phyloP scores from a whole-genome alignment of 345 rosid genomes.

The Hypericum perforatum region DNA sequence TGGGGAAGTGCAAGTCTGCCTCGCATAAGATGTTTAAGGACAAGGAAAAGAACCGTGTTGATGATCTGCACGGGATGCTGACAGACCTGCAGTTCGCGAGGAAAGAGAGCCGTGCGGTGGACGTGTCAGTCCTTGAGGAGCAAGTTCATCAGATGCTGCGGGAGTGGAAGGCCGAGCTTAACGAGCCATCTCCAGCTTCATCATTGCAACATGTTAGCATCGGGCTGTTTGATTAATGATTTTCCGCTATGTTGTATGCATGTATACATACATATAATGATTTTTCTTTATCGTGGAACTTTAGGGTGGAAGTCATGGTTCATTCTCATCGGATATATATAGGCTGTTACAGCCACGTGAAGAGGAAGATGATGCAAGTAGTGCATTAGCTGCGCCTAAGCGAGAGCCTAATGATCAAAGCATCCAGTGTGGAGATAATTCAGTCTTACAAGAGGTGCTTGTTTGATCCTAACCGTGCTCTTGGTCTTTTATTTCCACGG shows the following conservation, averaged over 20 bases:
- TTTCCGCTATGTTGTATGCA: neutral
- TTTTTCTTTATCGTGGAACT: slow-evolving; percentile 11
- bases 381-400: slow-evolving; percentile 35
- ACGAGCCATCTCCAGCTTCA: slow-evolving; percentile 50
- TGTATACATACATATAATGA: neutral
- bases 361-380: slow-evolving; percentile 79
- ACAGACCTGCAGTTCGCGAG: slow-evolving; percentile 51
- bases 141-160: slow-evolving; percentile 54
- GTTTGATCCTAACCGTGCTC: neutral
- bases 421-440: slow-evolving; percentile 18
- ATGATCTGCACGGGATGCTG: slow-evolving; percentile 51
- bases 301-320: slow-evolving; percentile 59
- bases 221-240: slow-evolving; percentile 6
- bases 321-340: slow-evolving; percentile 47
- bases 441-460: slow-evolving; percentile 33
- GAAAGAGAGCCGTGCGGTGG: slow-evolving; percentile 41
- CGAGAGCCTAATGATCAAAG: slow-evolving; percentile 14
- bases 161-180: slow-evolving; percentile 71
- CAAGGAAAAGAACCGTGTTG: slow-evolving; percentile 45
- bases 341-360: slow-evolving; percentile 43
- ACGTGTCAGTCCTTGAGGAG: slow-evolving; percentile 50
- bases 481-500: neutral
- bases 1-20: slow-evolving; percentile 37
- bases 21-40: slow-evolving; percentile 46
- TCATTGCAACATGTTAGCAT: slow-evolving; percentile 48